Evolutionary conservation across 768 basidiomycete species (phyloP), one percentile per base, ranked within the genome.

Genomic region (Boletus insuetus): DNA sequence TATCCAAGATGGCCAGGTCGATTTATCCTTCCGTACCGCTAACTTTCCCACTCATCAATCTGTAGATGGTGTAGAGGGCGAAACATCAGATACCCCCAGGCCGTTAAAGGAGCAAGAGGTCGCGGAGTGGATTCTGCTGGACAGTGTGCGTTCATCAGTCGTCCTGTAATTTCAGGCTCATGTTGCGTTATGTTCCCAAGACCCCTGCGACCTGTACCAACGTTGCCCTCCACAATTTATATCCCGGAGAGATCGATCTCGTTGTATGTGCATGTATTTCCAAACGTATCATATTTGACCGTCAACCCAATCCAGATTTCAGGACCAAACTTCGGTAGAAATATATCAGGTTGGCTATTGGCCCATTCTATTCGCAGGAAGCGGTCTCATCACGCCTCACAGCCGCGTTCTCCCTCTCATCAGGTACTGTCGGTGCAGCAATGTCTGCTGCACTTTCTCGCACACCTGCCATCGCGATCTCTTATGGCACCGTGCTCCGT

Each of bases 201-300:
- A 94, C 92, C 11, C 91, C 95, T 5, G 93, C 94, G 4, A 90
- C 95, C 13, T 97, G 95, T 67, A 79, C 91, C 3, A 97, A 96
- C 64, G 85, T 98, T 55, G 93, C 84, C 3, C 74, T 98, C 40
- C 90, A 96, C 70, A 98, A 98, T 63, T 64, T 98, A 10, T 95
- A 86, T 68, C 86, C 85, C 3, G 87, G 81, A 35, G 73, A 90
- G 65, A 90, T 98, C 32, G 94, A 98, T 70, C 82, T 98, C n/a
- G 84, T 98, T 53, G 89, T 91, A 62, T 34, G 82, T 74, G 13
- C 55, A 60, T 61, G 13, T 46, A 40, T 17, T 32, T 40, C 29
- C 17, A 31, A 29, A 19, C 26, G 29, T 38, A 16, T 24, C 26
- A 13, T 32, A 44, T 50, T 46, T 52, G 19, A 51, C 49, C 26